phyloP scores from a whole-genome alignment of 768 basidiomycete species.

The Macrolepiota albuminosa region DNA sequence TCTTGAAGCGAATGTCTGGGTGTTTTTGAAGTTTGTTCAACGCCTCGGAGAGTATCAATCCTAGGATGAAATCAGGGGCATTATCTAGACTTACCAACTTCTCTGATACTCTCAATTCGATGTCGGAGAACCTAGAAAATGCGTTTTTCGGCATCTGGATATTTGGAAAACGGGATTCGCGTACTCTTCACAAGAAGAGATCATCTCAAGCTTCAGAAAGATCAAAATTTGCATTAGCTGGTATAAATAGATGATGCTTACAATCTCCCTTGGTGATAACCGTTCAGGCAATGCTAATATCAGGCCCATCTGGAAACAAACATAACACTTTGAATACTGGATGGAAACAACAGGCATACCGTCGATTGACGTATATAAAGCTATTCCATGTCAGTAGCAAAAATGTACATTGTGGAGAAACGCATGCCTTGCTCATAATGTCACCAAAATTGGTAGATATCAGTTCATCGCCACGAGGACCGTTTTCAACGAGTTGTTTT shows the following conservation, averaged over 20 bases:
- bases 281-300: conserved; percentile 56
- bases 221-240: background rate
- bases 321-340: background rate
- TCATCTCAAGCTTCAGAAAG: background rate
- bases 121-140: too few relatives aligned
- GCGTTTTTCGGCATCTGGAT: too few relatives aligned
- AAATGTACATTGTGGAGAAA: background rate
- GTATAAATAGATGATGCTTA: conserved; percentile 28
- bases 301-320: conserved; percentile 52
- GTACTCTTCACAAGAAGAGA: too few relatives aligned
- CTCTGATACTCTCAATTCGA: too few relatives aligned
- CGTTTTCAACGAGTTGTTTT: conserved; percentile 53
- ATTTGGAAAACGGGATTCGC: too few relatives aligned
- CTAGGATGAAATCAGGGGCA: too few relatives aligned
- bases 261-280: conserved; percentile 62
- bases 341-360: conserved; percentile 29
- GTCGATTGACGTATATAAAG: conserved; percentile 73
- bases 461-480: conserved; percentile 33
- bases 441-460: conserved; percentile 74
- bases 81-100: too few relatives aligned
- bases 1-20: too few relatives aligned
- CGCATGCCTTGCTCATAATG: conserved; percentile 77
- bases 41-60: too few relatives aligned
- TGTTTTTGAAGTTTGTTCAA: too few relatives aligned
- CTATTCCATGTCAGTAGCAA: conserved; percentile 29